Base-by-base conservation (phyloP, 2,329 filamentous ascomycete species). In the Purpureocillium lavendulum region DNA sequence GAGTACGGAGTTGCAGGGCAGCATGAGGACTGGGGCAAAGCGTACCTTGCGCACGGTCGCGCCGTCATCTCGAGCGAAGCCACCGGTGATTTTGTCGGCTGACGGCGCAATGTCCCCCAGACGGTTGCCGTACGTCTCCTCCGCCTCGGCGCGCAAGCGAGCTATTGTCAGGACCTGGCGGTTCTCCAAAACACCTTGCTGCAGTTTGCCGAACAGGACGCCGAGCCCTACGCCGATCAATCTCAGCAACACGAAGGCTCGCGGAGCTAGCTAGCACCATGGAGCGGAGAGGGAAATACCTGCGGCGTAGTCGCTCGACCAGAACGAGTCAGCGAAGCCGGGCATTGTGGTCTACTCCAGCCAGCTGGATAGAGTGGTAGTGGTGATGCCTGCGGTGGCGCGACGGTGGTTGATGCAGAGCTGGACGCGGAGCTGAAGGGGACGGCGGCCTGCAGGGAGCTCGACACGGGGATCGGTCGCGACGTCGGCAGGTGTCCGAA, bases 281-380 rank as follows among this genome's bases (percentile, higher is more conserved):
- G 24, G 32, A 10, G 31, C 24, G 15, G 18, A 29, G 35, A 26
- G 9, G 11, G 18, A 57, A 75, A 61, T 68, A 85, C 84, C 89
- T 71, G 86, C 88, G 60, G 90, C 90, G 73, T 97, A 97, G 75
- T 98, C 92, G 60, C 80, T 79, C 46, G 92, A 95, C 92, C 92
- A 98, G 69, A 98, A 97, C 37, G 89, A 95, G 67, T 90, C 87
- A 52, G 88, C 82, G 66, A 98, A 97, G 55, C 86, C 79, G 52
- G 85, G 84, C 85, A 90, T 90, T 60, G 64, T 79, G 49, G 48
- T 41, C 48, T 47, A 45, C 41, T 40, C 41, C 31, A 30, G 39
- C 39, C 39, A 34, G 40, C 35, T 41, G 36, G 30, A 33, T 36
- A 29, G 18, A 17, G 13, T 5, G 15, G 15, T 34, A 14, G 32